Evolutionary conservation across 352 stramenopile genomes (phyloP), one percentile per base, ranked within the genome.

Genomic region (Phytophthora foliorum): DNA sequence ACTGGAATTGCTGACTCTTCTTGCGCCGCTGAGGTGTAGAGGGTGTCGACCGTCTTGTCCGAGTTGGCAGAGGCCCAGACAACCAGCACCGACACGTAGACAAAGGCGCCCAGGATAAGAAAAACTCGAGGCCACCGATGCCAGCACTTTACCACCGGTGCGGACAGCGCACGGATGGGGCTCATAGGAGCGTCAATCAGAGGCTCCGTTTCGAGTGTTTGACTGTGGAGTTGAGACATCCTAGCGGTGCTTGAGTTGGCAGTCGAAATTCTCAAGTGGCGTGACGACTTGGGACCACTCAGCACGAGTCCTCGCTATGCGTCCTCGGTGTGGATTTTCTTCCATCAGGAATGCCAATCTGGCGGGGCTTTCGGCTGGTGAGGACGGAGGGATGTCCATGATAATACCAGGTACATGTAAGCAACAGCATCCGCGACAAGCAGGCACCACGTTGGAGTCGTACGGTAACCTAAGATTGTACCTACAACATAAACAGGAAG

Each of bases 371-470:
- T 32, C 59, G 49, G 48, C 19, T 61, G 49, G 29, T 8, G 46
- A 17, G 32, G 4, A 27, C 17, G 3, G 46, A 21, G 10, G 11
- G 49, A 16, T 48, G 25, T n/a, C n/a, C n/a, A n/a, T 29, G 25
- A 29, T 6, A 29, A 6, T 6, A 6, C 59, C 38, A 52, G 17
- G 29, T 36, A 25, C 25, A 39, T 10, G 58, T 11, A 31, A 29
- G 49, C 38, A 45, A 61, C 49, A 45, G 61, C 22, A 69, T 63
- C 61, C 61, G 61, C 52, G 61, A 69, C 61, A 69, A 69, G 52
- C 42, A 36, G 51, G 22, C 31, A 63, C 39, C 19, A 54, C 52
- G 34, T 54, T 56, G 49, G 29, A 56, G 2, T 45, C 16, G 14
- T 22, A 7, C 1, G 34, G 4, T 2, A 10, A 32, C 29, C 46